phyloP scores from a whole-genome alignment of 1,284 basidiomycete species.

The Coniophora puteana region DNA sequence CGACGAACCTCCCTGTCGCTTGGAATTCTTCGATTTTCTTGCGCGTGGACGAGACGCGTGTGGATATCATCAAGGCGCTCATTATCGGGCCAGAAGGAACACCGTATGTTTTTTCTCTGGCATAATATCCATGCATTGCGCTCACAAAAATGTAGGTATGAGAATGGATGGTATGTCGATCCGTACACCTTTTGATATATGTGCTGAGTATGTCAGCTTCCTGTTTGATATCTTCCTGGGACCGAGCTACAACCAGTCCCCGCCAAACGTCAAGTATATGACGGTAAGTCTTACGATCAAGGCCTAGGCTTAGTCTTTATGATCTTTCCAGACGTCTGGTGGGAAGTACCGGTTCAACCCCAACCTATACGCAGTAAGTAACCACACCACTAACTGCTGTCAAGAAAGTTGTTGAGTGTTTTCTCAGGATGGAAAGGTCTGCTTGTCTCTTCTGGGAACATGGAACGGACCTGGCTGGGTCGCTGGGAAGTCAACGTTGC shows the following conservation, averaged over 20 bases:
- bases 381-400: conserved; percentile 1
- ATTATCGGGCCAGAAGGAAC: conserved; percentile 91
- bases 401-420: conserved; percentile 5
- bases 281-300: conserved; percentile 51
- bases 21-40: conserved; percentile 91
- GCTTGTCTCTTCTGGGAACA: conserved; percentile 85
- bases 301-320: conserved; percentile 9
- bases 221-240: conserved; percentile 92
- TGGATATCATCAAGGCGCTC: conserved; percentile 87
- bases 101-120: conserved; percentile 56
- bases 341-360: conserved; percentile 90
- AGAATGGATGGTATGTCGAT: conserved; percentile 72
- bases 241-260: conserved; percentile 74
- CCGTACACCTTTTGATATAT: conserved; percentile 4
- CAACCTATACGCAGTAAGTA: conserved; percentile 79
- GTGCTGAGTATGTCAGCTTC: conserved; percentile 38
- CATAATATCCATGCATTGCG: background rate
- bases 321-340: conserved; percentile 68
- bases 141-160: conserved; percentile 52
- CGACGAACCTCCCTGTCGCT: conserved; percentile 83
- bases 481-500: conserved; percentile 77
- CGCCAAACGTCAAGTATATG: conserved; percentile 86
- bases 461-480: conserved; percentile 92
- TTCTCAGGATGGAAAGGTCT: conserved; percentile 83
- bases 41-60: conserved; percentile 80